A percentile compares a stretch with the other conserved stretches of the same genome.
These are phyloP conservation scores for Clonostachys byssicola DNA, from an alignment of 2,329 filamentous ascomycete genomes.

Conservation along the genomic window DNA sequence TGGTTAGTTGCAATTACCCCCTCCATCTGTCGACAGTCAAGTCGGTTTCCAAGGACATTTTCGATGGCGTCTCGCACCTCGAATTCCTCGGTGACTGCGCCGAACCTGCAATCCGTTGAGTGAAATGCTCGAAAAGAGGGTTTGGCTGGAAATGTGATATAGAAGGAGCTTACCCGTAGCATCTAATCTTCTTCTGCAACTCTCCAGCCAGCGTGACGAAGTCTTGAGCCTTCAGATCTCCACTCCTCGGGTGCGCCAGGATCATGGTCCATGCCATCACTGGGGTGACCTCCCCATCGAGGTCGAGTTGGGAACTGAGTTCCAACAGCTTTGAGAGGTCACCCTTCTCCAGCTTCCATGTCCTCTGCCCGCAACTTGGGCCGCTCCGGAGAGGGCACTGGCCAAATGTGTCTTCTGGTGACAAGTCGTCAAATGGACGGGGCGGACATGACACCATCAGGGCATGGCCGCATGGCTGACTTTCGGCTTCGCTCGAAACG, in stretches of 20 bases:
- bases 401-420: slow-evolving; percentile 40
- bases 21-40: too few species aligned
- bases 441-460: slow-evolving; percentile 92
- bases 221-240: slow-evolving; percentile 62
- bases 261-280: slow-evolving; percentile 93
- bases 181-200: slow-evolving; percentile 76
- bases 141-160: too few species aligned
- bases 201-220: slow-evolving; percentile 69
- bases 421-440: slow-evolving; percentile 48
- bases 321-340: slow-evolving; percentile 81
- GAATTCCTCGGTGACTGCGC: slow-evolving; percentile 61
- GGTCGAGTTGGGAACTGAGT: slow-evolving; percentile 75
- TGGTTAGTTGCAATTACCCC: too few species aligned
- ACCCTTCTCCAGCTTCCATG: slow-evolving; percentile 73
- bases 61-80: slow-evolving; percentile 76
- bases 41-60: slow-evolving; percentile 37
- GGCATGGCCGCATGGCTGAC: slow-evolving; percentile 78
- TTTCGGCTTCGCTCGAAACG: slow-evolving; percentile 51
- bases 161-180: slow-evolving; percentile 80
- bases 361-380: slow-evolving; percentile 56
- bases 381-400: slow-evolving; percentile 29
- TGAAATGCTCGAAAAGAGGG: background rate
- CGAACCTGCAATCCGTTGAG: slow-evolving; percentile 38
- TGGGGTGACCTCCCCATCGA: slow-evolving; percentile 88
- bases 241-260: slow-evolving; percentile 64